Evolutionary conservation across 768 basidiomycete species (phyloP).

Genomic region (Tricholomella constricta): DNA sequence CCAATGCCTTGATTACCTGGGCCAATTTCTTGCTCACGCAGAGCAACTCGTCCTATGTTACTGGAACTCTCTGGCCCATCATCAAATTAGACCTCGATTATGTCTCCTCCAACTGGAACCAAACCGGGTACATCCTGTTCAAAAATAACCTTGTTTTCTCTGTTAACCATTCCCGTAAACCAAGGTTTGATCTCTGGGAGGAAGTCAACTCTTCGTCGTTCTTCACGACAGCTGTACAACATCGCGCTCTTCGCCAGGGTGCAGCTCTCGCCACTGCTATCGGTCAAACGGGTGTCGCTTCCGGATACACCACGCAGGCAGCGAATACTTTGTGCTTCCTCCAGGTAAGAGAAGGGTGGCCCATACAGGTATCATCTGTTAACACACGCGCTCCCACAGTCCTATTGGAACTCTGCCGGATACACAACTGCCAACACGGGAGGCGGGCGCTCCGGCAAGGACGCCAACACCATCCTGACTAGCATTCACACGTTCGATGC

Average conservation of each 20-base stretch:
- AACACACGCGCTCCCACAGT: conserved; percentile 36
- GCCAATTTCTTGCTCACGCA: conserved; percentile 60
- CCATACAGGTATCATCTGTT: no score
- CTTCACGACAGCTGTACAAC: conserved; percentile 82
- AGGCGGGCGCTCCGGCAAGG: conserved; percentile 75
- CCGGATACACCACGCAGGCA: conserved; percentile 60
- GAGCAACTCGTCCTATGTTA: conserved; percentile 48
- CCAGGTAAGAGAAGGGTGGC: conserved; percentile 59
- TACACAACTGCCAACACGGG: conserved; percentile 79
- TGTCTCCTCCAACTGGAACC: conserved; percentile 67
- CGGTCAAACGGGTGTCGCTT: conserved; percentile 49
- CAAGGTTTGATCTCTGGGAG: conserved; percentile 76
- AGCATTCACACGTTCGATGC: conserved; percentile 79
- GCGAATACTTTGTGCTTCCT: conserved; percentile 72
- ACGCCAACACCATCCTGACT: conserved; percentile 71
- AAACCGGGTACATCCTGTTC: conserved; percentile 40
- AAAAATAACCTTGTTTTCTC: background rate
- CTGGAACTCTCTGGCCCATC: conserved; percentile 64
- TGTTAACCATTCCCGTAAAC: conserved; percentile 28
- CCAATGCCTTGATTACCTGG: conserved; percentile 66
- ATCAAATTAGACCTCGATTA: conserved; percentile 78
- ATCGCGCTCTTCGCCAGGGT: conserved; percentile 73
- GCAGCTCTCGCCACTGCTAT: conserved; percentile 60
- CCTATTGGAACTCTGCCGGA: conserved; percentile 69
- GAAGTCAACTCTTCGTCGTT: conserved; percentile 74